Evolutionary conservation across 768 basidiomycete genomes (phyloP), one percentile per base, ranked within the genome.

Genomic region (Albatrellus ellisii): DNA sequence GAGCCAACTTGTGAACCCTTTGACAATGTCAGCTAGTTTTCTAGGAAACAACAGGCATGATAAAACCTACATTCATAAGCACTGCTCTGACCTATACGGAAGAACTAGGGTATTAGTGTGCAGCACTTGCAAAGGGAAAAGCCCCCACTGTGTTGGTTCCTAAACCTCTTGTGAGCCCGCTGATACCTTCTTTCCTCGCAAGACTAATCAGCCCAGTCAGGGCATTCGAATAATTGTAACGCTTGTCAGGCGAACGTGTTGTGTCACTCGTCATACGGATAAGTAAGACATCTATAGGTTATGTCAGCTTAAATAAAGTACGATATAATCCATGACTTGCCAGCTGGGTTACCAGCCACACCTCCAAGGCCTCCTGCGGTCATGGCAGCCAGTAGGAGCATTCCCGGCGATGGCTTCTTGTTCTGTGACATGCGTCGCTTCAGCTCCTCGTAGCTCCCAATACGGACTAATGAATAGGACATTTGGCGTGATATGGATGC

Each of bases 251-350:
- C 14, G 82, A 77, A 49, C 83, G 75, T 22, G 79, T 66, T 6
- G 74, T 70, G 58, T 94, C 89, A 50, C 83, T 89, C 20, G 87
- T 88, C 89, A 94, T 94, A 41, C 89, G 68, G 11, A 87, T 78
- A 32, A 88, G 63, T 6, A 86, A 51, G 41, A 87, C 77, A 56
- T 87, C 84, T 73, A 47, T 41, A 33, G 31, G 26, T n/a, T 20
- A 43, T 3, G 14, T 12, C 17, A 9, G 28, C 21, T 17, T 28
- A 4, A 4, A 36, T 17, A 12, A 32, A 22, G 24, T 8, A 9
- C 14, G 26, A 41, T n/a, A 42, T 21, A 15, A 25, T 18, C 11
- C 48, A 37, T 40, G 32, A 59, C 62, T 36, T 49, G 73, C 79
- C 79, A 53, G 79, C 81, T 26, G 88, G 88, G 53, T 91, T 92